phyloP scores from a whole-genome alignment of 169 alveolate species.

The Perkinsus chesapeaki region DNA sequence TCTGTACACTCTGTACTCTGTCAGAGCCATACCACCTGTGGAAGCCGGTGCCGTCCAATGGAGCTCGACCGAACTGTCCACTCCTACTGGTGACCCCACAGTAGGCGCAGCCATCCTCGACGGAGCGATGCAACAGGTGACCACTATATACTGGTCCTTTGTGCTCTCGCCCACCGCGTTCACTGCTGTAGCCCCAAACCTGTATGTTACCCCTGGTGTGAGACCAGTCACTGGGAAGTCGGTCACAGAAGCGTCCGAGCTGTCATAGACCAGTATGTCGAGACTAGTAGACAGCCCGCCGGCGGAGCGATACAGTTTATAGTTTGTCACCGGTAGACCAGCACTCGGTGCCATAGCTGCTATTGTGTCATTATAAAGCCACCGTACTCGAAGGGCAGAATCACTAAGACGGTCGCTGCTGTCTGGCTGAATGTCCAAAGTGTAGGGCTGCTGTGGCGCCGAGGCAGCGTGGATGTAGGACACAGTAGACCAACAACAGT shows the following conservation, averaged over 20 bases:
- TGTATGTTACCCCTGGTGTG: background rate
- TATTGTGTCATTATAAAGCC: background rate
- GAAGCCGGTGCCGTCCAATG: conserved; percentile 5
- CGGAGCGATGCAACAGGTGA: background rate
- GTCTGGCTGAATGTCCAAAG: background rate
- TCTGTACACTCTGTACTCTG: conserved; percentile 2
- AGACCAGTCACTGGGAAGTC: conserved; percentile 3
- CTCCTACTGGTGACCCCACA: background rate
- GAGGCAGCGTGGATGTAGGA: conserved; percentile 7
- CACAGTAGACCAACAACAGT: background rate
- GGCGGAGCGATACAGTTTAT: background rate
- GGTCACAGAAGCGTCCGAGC: background rate
- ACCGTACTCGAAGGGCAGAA: background rate
- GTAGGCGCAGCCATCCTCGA: background rate
- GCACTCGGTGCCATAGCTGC: conserved; percentile 6
- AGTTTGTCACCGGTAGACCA: conserved; percentile 7
- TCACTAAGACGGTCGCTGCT: background rate
- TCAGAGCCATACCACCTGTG: background rate
- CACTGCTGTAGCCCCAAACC: conserved; percentile 4
- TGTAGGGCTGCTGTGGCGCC: conserved; percentile 6
- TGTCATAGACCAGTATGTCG: conserved; percentile 7
- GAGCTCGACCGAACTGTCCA: background rate
- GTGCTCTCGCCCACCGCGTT: conserved; percentile 12
- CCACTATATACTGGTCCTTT: background rate
- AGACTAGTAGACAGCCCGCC: background rate